Evolutionary conservation across 441 rosid species (phyloP).

Genomic region (Viola pubescens): DNA sequence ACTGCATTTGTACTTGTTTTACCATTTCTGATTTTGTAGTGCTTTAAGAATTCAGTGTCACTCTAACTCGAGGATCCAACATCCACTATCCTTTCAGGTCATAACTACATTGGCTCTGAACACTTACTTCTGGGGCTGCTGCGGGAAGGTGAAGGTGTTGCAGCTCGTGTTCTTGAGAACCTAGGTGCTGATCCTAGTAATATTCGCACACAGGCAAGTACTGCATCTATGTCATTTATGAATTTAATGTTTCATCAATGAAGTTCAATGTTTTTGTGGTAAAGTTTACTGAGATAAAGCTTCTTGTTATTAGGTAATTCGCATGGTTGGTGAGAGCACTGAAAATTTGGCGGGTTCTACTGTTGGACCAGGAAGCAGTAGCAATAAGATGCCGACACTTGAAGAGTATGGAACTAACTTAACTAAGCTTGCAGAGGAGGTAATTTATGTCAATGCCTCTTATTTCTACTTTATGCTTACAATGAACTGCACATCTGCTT

Average conservation of each 20-base stretch:
- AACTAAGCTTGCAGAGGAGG: conserved; percentile 98
- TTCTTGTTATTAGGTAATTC: conserved; percentile 54
- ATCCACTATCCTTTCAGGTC: conserved; percentile 47
- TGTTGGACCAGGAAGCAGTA: conserved; percentile 70
- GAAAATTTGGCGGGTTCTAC: conserved; percentile 63
- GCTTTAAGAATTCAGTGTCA: background rate
- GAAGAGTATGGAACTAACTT: conserved; percentile 98
- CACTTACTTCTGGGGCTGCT: conserved; percentile 94
- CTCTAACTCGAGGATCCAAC: conserved; percentile 5
- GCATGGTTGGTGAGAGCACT: conserved; percentile 95
- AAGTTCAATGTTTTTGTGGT: conserved; percentile 1
- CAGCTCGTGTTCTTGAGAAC: conserved; percentile 98
- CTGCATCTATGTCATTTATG: conserved; percentile 3
- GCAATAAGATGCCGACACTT: conserved; percentile 93
- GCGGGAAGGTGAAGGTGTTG: conserved; percentile 99
- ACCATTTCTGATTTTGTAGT: background rate
- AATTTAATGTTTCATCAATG: background rate
- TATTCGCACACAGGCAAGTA: conserved; percentile 82
- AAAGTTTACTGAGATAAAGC: background rate
- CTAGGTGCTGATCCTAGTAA: conserved; percentile 91
- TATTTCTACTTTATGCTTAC: background rate
- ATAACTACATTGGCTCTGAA: conserved; percentile 96
- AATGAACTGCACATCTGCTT: background rate
- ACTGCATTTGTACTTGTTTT: background rate
- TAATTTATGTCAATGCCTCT: conserved; percentile 12